Evolutionary conservation across 306 rosid genomes (phyloP), one percentile per base, ranked within the genome.

Genomic region (Rubus idaeus): DNA sequence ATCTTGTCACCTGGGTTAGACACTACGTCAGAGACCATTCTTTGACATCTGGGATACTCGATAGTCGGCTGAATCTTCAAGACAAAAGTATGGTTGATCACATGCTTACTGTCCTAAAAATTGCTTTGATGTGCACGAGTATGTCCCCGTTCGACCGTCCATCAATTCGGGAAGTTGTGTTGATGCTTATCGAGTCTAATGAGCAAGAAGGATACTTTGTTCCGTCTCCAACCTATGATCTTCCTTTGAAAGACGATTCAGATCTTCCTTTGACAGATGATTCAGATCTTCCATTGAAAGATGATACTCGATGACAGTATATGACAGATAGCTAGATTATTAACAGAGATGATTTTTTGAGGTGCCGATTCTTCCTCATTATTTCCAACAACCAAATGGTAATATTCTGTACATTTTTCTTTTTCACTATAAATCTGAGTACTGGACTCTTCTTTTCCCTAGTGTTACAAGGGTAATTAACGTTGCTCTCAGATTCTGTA

Each of bases 91-190:
- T 81, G 0, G 79, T 86, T 72, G 82, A 83, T 83, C 94, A 93
- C 89, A 92, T 91, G 97, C 83, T 93, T 80, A 79, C 89, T 26
- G 98, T 96, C 69, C 45, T 92, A 58, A 96, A 84, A 75, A 88
- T 96, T 68, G 99, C 97, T 67, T 60, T 96, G 51, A 65, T 88
- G 37, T 96, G 99, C 90, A 90, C 97, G 12, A 89, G 85, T 60
- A 71, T 75, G 87, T 61, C 91, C 23, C 99, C 98, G 13, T 46
- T 26, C 0, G 96, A 88, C 45, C 87, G 99, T 37, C 98, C 97
- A 20, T 70, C 99, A 1, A 91, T 91, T 95, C 80, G 98, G 18
- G 86, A 92, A 63, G 98, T 96, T 12, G 99, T 88, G 65, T 70
- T 57, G 45, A 91, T 96, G 98, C 99, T 96, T 30, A 82, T 87